A percentile compares a stretch with the other conserved stretches of the same genome.
These are phyloP conservation scores for Margaritispora aquatica DNA, from an alignment of 495 filamentous ascomycete species.

Conservation along the genomic window DNA sequence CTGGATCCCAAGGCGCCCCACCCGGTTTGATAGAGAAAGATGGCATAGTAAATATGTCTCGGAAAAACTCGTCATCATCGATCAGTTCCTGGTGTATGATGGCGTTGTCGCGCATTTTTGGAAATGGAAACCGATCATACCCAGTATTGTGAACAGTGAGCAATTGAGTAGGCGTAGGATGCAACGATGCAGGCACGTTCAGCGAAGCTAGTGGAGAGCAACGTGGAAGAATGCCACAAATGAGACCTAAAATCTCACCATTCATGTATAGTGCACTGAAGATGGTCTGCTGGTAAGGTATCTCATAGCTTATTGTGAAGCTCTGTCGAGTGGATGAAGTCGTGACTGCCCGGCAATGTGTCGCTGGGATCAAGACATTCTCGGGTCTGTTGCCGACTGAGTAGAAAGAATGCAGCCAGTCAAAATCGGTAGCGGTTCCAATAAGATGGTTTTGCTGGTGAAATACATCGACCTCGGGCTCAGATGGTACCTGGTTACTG, in stretches of 20 bases:
- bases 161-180: background rate
- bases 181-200: background rate
- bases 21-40: background rate
- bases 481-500: background rate
- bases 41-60: background rate
- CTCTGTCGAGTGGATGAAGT: background rate
- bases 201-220: background rate
- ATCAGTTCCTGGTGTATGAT: background rate
- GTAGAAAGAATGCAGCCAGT: background rate
- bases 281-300: background rate
- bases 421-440: background rate
- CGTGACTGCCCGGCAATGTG: background rate
- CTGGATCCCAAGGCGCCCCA: constrained; percentile 1
- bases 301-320: background rate
- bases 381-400: background rate
- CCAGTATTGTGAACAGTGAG: background rate
- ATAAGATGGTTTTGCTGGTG: background rate
- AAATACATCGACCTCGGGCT: background rate
- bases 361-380: background rate
- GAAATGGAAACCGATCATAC: constrained; percentile 1
- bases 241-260: constrained; percentile 1
- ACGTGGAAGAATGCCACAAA: background rate
- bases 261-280: constrained; percentile 1
- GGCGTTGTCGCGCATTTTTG: constrained; percentile 1
- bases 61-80: background rate